A percentile compares a stretch with the other conserved stretches of the same genome.
phyloP scores from a whole-genome alignment of 1,139 yeast species.

The Nakaseomyces kungkrabaensis region DNA sequence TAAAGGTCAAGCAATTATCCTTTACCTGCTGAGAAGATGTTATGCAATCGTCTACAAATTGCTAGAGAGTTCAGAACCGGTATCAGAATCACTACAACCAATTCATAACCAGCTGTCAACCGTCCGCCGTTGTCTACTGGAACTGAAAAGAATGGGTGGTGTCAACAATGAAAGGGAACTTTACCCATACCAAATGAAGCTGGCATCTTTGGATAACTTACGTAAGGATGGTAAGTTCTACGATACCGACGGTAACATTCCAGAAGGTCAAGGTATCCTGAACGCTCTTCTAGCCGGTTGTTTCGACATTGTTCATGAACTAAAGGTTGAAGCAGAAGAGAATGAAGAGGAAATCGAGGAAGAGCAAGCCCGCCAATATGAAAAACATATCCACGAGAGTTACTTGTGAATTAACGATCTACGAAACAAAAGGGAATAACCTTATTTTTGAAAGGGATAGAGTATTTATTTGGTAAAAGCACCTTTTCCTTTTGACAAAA shows the following conservation, averaged over 20 bases:
- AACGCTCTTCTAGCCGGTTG: slow-evolving; percentile 88
- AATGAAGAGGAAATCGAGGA: slow-evolving; percentile 37
- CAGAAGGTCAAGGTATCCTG: slow-evolving; percentile 94
- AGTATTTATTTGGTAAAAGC: no score
- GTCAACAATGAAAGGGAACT: slow-evolving; percentile 75
- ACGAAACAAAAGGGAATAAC: slow-evolving; percentile 5
- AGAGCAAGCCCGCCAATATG: slow-evolving; percentile 19
- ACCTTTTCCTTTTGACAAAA: no score
- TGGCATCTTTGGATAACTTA: slow-evolving; percentile 78
- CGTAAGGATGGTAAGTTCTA: slow-evolving; percentile 81
- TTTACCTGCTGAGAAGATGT: slow-evolving; percentile 78
- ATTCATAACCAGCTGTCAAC: slow-evolving; percentile 88
- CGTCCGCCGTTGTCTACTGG: slow-evolving; percentile 78
- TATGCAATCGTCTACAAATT: slow-evolving; percentile 82
- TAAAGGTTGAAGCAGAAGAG: slow-evolving; percentile 80
- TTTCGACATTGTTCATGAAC: slow-evolving; percentile 83
- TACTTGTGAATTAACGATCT: slow-evolving; percentile 1
- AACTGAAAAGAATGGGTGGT: slow-evolving; percentile 88
- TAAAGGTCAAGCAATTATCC: slow-evolving; percentile 55
- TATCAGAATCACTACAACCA: slow-evolving; percentile 84
- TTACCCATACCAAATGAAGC: slow-evolving; percentile 90
- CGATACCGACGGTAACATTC: slow-evolving; percentile 74
- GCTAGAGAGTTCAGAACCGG: slow-evolving; percentile 88
- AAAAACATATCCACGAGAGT: background rate
- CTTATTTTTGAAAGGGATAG: no score